Evolutionary conservation across 2,329 filamentous ascomycete genomes (phyloP), one percentile per base, ranked within the genome.

Genomic region (Chaetomium olivaceum): DNA sequence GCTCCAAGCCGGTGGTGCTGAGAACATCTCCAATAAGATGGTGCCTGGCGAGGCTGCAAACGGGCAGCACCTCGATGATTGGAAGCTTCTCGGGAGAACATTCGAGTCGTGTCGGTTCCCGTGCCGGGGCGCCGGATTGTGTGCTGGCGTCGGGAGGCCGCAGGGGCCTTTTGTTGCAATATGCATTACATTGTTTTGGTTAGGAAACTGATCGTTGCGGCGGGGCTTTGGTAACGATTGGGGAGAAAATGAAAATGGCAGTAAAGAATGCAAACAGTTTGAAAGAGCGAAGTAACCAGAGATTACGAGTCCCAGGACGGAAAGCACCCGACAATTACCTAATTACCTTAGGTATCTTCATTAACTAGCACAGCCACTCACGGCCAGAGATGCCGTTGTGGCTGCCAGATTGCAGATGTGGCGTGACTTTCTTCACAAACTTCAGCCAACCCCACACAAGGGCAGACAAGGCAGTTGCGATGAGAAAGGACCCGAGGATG

Each of bases 31-130:
- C 67, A 69, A 64, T 64, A 63, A 63, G 67, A 69, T 60, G 67
- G 69, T 66, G 54, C 61, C 64, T 66, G 65, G 55, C 50, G 48
- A 54, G 52, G 21, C 43, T 67, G 64, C 69, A 71, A 71, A 69
- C 71, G 67, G 67, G 67, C 54, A 60, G 54, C 29, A 52, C 54
- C 67, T 67, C 68, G 68, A 19, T 14, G 21, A 36, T 57, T 70
- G 56, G 63, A 58, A 65, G 50, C 61, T 58, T 19, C 39, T 25
- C 46, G 61, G 56, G 31, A 60, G 62, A 66, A 66, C 64, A 68
- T 68, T 65, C 63, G 67, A 69, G 48, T 52, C 39, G 23, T 57
- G 63, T 58, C 12, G 43, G 57, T 62, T 58, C 57, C 60, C 61
- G 62, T 62, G 36, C 43, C 57, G 48, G 39, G 63, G 46, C 56